phyloP scores from a whole-genome alignment of 164 flowering plant genomes.

The Annona squamosa region DNA sequence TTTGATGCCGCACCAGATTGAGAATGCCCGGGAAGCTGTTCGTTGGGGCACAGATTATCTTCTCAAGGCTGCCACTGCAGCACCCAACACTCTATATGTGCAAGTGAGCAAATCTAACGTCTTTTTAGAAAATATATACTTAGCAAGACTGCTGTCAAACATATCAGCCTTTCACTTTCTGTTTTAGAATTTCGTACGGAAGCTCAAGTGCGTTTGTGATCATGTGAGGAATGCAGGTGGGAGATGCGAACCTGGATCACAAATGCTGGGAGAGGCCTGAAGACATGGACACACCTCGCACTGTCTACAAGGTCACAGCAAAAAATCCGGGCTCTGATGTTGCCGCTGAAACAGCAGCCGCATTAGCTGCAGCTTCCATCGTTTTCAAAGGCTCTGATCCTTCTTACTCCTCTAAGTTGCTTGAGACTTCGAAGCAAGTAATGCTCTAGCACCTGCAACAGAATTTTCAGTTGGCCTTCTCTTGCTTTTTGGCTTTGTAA shows the following conservation, averaged over 20 bases:
- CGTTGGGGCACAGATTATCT: slow-evolving; percentile 89
- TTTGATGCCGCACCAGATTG: slow-evolving; percentile 48
- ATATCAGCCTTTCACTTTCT: not conserved
- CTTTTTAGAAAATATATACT: not conserved
- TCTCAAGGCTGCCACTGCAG: slow-evolving; percentile 71
- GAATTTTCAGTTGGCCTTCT: not conserved
- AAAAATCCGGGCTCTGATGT: slow-evolving; percentile 92
- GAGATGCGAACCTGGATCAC: slow-evolving; percentile 76
- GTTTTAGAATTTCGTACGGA: not conserved
- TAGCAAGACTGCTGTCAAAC: too few species aligned
- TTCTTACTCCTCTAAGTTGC: slow-evolving; percentile 56
- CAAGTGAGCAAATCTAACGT: slow-evolving; percentile 37
- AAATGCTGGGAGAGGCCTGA: slow-evolving; percentile 94
- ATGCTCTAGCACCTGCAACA: not conserved
- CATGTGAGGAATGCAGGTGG: slow-evolving; percentile 44
- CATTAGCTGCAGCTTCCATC: slow-evolving; percentile 84
- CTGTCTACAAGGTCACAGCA: slow-evolving; percentile 59
- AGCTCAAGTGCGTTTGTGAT: not conserved
- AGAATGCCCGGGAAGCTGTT: slow-evolving; percentile 57
- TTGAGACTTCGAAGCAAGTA: slow-evolving; percentile 58
- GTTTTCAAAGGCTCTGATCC: slow-evolving; percentile 71
- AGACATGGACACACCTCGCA: slow-evolving; percentile 90
- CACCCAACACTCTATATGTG: slow-evolving; percentile 67
- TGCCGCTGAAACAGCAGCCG: slow-evolving; percentile 96
- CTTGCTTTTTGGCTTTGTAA: not conserved